Evolutionary conservation across 208 protist species (phyloP).

Genomic region (Angomonas deanei): DNA sequence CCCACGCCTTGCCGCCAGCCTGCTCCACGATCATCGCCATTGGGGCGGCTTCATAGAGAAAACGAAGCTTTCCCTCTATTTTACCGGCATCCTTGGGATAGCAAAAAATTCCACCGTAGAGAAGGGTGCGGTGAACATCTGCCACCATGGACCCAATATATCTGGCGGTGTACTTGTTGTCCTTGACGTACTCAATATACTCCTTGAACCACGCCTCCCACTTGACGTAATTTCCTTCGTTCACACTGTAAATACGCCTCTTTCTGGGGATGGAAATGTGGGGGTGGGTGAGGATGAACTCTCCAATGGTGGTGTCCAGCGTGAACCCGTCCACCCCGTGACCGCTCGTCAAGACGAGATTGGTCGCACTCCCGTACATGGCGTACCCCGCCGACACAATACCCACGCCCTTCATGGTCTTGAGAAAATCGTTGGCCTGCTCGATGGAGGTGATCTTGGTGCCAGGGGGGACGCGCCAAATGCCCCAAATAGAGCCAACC

Average conservation of each 20-base stretch:
- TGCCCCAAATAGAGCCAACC: constrained; percentile 92
- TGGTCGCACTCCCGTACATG: constrained; percentile 94
- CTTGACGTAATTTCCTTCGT: constrained; percentile 90
- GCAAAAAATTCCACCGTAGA: constrained; percentile 98
- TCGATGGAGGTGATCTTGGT: constrained; percentile 73
- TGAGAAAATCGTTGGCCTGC: constrained; percentile 68
- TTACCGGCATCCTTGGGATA: constrained; percentile 92
- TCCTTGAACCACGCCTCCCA: constrained; percentile 78
- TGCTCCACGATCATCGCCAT: constrained; percentile 91
- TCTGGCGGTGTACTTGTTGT: constrained; percentile 68
- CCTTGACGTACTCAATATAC: constrained; percentile 70
- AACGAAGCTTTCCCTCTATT: constrained; percentile 95
- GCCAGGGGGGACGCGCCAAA: constrained; percentile 76
- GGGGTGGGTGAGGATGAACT: constrained; percentile 96
- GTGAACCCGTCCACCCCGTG: constrained; percentile 93
- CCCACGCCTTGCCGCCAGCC: constrained; percentile 85
- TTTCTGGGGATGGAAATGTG: constrained; percentile 88
- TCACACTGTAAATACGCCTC: constrained; percentile 96
- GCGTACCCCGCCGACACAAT: constrained; percentile 91
- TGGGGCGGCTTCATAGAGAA: constrained; percentile 96
- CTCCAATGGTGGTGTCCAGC: constrained; percentile 93
- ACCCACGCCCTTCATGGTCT: constrained; percentile 47
- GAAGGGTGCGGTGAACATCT: constrained; percentile 97
- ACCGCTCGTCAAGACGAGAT: constrained; percentile 90
- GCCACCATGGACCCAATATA: constrained; percentile 95